Evolutionary conservation across 371 early-diverging fungal genomes (phyloP).

Genomic region (Syncephalis fuscata): DNA sequence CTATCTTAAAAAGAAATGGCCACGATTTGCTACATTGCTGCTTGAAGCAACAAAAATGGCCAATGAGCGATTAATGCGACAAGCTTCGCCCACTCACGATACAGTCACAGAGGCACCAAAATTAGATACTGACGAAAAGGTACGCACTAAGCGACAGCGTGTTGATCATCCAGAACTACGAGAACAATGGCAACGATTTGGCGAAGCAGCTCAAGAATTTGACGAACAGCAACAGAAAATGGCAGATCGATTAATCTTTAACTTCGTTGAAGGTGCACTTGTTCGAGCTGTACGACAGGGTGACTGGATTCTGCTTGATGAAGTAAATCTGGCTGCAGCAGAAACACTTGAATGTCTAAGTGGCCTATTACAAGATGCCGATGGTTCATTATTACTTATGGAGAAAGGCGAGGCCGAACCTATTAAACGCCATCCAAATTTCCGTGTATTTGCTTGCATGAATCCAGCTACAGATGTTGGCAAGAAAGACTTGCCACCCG

Average conservation of each 20-base stretch:
- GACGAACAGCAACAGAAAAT: slow-evolving; percentile 55
- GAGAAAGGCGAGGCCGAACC: slow-evolving; percentile 86
- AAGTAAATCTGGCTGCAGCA: slow-evolving; percentile 93
- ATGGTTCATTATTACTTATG: slow-evolving; percentile 64
- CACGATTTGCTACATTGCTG: slow-evolving; percentile 52
- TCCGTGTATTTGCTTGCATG: slow-evolving; percentile 99
- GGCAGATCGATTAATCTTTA: slow-evolving; percentile 71
- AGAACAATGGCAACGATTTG: slow-evolving; percentile 42
- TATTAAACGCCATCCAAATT: slow-evolving; percentile 82
- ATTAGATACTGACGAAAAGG: slow-evolving; percentile 6
- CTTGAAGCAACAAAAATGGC: slow-evolving; percentile 61
- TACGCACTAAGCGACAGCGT: slow-evolving; percentile 11
- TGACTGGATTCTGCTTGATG: slow-evolving; percentile 97
- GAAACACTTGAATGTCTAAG: slow-evolving; percentile 89
- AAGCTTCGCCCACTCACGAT: slow-evolving; percentile 14
- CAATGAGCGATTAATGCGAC: slow-evolving; percentile 24
- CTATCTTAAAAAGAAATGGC: slow-evolving; percentile 60
- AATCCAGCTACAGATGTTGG: slow-evolving; percentile 99
- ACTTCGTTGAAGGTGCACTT: slow-evolving; percentile 87
- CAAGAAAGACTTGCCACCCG: slow-evolving; percentile 90
- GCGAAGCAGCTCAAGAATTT: slow-evolving; percentile 34
- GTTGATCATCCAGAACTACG: slow-evolving; percentile 20
- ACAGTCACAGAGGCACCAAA: slow-evolving; percentile 8
- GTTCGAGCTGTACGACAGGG: slow-evolving; percentile 86
- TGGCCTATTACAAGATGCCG: slow-evolving; percentile 71